A percentile compares a stretch with the other conserved stretches of the same genome.
Conservation (phyloP, 768 basidiomycete genomes). For the Paxillus rubicundulus region DNA sequence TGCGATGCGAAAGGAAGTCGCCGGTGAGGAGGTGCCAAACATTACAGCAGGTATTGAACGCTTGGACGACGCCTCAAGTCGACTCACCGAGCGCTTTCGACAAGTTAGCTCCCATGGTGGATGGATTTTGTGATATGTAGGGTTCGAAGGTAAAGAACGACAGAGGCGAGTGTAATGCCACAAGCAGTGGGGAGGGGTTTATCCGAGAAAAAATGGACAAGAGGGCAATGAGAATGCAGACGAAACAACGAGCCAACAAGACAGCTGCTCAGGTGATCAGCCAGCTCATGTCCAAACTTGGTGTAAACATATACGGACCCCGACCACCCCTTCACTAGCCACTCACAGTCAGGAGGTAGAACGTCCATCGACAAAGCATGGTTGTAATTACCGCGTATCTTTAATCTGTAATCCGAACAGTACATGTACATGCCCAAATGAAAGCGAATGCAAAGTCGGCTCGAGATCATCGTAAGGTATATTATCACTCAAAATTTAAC, state of each 20-base stretch:
- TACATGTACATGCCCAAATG: background rate
- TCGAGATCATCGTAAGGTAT: slow-evolving; percentile 5
- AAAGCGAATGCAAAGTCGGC: background rate
- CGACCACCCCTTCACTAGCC: slow-evolving; percentile 16
- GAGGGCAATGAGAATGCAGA: too few relatives aligned
- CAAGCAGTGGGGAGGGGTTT: slow-evolving; percentile 21
- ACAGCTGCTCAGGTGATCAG: background rate
- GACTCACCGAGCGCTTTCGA: slow-evolving; percentile 76
- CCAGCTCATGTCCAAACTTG: slow-evolving; percentile 2
- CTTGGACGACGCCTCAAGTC: too few relatives aligned
- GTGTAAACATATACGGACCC: slow-evolving; percentile 27
- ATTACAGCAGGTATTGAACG: background rate
- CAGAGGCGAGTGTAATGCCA: slow-evolving; percentile 37
- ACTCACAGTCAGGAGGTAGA: too few relatives aligned
- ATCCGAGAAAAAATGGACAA: slow-evolving; percentile 19
- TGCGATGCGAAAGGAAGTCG: slow-evolving; percentile 28
- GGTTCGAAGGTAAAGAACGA: slow-evolving; percentile 61
- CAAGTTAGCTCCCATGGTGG: slow-evolving; percentile 79
- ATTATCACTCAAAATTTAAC: background rate
- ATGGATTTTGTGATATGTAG: slow-evolving; percentile 7
- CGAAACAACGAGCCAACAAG: background rate
- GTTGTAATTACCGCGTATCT: slow-evolving; percentile 2
- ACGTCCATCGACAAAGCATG: background rate
- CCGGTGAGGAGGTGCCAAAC: background rate
- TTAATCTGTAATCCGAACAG: background rate